These are phyloP conservation scores for Cunninghamia lanceolata DNA, from an alignment of 75 land plant species.

Conservation along the genomic window DNA sequence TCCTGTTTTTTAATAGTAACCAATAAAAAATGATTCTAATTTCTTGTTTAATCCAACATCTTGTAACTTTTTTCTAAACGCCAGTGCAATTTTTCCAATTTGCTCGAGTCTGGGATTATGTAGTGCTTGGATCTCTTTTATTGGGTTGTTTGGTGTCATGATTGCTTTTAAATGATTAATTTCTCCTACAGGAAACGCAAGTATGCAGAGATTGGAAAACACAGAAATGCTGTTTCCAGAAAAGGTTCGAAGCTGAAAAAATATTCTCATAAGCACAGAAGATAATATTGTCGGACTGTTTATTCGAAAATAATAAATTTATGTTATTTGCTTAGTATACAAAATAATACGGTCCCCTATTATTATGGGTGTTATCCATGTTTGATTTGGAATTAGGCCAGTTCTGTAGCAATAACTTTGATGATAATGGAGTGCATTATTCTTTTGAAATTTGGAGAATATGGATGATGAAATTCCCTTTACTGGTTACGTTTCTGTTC, in stretches of 20 bases:
- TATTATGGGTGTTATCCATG: not conserved
- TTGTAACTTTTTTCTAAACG: not conserved
- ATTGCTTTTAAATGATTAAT: not conserved
- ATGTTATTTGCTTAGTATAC: not conserved
- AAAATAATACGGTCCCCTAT: not conserved
- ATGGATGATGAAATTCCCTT: too few relatives aligned
- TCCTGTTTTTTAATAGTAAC: not conserved
- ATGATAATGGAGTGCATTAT: too few relatives aligned
- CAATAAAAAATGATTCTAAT: not conserved
- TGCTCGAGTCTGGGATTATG: not conserved
- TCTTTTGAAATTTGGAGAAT: too few relatives aligned
- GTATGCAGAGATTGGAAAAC: not conserved
- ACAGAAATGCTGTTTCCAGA: not conserved
- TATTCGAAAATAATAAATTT: not conserved
- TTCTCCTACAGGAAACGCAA: not conserved
- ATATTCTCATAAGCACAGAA: not conserved
- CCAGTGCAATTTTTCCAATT: not conserved
- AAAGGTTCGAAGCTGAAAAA: not conserved
- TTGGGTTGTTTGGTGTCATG: not conserved
- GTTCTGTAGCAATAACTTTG: not conserved
- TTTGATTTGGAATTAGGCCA: not conserved
- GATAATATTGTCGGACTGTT: not conserved
- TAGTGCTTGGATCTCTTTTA: not conserved
- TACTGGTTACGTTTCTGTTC: too few relatives aligned
- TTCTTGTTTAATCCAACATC: not conserved